Percentiles rank a stretch among this genome's conserved stretches.
Conservation (phyloP, 495 filamentous ascomycete species). For the Tirmania nivea region DNA sequence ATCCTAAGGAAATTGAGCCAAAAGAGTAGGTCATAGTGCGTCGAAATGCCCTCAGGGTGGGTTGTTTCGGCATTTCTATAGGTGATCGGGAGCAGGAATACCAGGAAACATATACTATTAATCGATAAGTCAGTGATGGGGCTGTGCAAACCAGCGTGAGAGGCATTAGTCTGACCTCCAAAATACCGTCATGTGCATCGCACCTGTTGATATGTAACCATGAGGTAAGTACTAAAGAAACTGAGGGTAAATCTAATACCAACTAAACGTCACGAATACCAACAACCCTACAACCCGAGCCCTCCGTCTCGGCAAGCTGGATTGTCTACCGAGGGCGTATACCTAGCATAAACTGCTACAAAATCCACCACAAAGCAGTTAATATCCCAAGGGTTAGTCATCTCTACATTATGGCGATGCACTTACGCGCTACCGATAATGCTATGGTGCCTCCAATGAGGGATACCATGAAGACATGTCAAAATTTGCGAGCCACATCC, state of each 20-base stretch:
- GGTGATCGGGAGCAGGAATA: constrained; percentile 54
- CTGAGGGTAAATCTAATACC: constrained; percentile 47
- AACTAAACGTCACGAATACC: constrained; percentile 71
- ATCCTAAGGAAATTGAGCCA: constrained; percentile 71
- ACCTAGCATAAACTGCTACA: constrained; percentile 56
- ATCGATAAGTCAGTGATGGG: not conserved
- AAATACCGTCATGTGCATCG: constrained; percentile 60
- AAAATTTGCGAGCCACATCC: constrained; percentile 60
- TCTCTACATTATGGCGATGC: not conserved
- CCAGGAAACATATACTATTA: constrained; percentile 22
- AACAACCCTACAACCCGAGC: constrained; percentile 65
- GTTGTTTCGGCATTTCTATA: constrained; percentile 41
- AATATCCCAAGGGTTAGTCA: not conserved
- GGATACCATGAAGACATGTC: constrained; percentile 72
- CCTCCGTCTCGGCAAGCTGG: constrained; percentile 33
- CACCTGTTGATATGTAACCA: constrained; percentile 12
- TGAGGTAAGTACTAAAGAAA: too few species aligned
- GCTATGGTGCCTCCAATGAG: constrained; percentile 55
- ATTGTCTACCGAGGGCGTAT: constrained; percentile 41
- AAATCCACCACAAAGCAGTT: constrained; percentile 38
- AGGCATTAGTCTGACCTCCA: constrained; percentile 27
- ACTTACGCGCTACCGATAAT: constrained; percentile 38
- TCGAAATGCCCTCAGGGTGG: constrained; percentile 56
- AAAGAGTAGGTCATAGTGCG: constrained; percentile 74
- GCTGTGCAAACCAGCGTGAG: too few species aligned